phyloP scores from a whole-genome alignment of 352 stramenopile genomes.

The Phytophthora citrophthora region DNA sequence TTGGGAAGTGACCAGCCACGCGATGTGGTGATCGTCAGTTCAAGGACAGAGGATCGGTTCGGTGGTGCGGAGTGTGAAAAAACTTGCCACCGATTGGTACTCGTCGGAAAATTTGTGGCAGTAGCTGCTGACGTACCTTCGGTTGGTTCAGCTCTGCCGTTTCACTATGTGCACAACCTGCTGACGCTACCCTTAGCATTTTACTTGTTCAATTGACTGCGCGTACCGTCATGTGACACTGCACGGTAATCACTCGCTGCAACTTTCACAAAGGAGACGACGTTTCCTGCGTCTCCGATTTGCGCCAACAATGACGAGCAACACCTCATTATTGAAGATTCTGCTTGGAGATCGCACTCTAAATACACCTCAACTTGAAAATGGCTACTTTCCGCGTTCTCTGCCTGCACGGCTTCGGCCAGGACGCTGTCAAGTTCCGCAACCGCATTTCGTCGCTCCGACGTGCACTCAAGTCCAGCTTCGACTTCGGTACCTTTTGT shows the following conservation, averaged over 20 bases:
- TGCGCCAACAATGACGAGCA: neutral
- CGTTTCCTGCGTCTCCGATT: too few species aligned
- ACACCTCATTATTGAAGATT: slow-evolving; percentile 30
- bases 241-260: slow-evolving; percentile 20
- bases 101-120: neutral
- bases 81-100: neutral
- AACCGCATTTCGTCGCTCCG: slow-evolving; percentile 74
- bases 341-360: slow-evolving; percentile 2
- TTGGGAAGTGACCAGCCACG: neutral
- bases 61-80: slow-evolving; percentile 2
- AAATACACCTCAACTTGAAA: neutral
- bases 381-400: slow-evolving; percentile 71
- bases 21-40: slow-evolving; percentile 13
- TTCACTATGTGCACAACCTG: neutral
- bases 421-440: slow-evolving; percentile 75
- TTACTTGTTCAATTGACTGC: neutral
- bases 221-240: slow-evolving; percentile 7
- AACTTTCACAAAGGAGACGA: slow-evolving; percentile 26
- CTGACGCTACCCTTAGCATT: neutral
- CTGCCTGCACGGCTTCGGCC: slow-evolving; percentile 84
- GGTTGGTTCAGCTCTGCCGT: slow-evolving; percentile 10
- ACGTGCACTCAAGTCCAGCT: slow-evolving; percentile 72
- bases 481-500: slow-evolving; percentile 71
- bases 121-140: slow-evolving; percentile 7
- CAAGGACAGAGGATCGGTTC: slow-evolving; percentile 9